These are phyloP conservation scores for Pseudocercospora eumusae DNA, from an alignment of 2,329 filamentous ascomycete species.

Conservation along the genomic window DNA sequence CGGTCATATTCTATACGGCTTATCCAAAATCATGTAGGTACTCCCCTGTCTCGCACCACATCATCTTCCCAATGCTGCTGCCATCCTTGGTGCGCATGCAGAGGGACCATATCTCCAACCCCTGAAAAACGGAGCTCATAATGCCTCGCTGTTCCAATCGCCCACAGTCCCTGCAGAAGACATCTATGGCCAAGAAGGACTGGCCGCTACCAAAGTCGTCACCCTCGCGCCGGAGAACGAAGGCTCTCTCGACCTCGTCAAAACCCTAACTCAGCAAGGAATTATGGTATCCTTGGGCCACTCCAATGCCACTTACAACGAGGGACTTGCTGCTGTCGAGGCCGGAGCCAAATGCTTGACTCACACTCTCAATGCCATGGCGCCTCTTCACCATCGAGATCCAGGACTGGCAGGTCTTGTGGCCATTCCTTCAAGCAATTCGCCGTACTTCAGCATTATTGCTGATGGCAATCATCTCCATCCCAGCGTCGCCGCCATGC, in stretches of 20 bases:
- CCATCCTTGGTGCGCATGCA: conserved; percentile 57
- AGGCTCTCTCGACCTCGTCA: conserved; percentile 46
- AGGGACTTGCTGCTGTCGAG: conserved; percentile 49
- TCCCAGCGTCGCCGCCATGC: conserved; percentile 51
- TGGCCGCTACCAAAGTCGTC: conserved; percentile 51
- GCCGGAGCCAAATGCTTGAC: conserved; percentile 56
- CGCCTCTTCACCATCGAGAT: conserved; percentile 52
- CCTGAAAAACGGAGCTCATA: conserved; percentile 57
- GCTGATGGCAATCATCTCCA: conserved; percentile 58
- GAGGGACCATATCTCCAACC: conserved; percentile 59
- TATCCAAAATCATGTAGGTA: conserved; percentile 39
- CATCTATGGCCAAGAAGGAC: conserved; percentile 50
- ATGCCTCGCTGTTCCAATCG: conserved; percentile 47
- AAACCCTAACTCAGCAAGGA: conserved; percentile 43
- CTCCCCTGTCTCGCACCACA: conserved; percentile 52
- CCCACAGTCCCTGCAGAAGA: conserved; percentile 40
- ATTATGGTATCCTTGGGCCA: conserved; percentile 55
- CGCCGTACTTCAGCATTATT: conserved; percentile 56
- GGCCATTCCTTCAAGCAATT: conserved; percentile 28
- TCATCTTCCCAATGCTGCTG: conserved; percentile 47
- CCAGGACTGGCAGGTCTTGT: conserved; percentile 54
- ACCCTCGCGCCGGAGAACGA: conserved; percentile 58
- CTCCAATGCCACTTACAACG: conserved; percentile 50
- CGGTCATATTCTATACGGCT: background rate
- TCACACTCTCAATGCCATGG: conserved; percentile 59